phyloP scores from a whole-genome alignment of 306 rosid genomes.

The barrel medic (Medicago truncatula) region MtrunA17r5.0-ANR NC_053043.1:37077501-37078000 shows the following conservation, averaged over 20 bases:
- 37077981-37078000: not conserved
- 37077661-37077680: slow-evolving; percentile 88
- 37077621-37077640: slow-evolving; percentile 57
- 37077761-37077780: not conserved
- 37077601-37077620: slow-evolving; percentile 64
- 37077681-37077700: slow-evolving; percentile 79
- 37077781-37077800: not conserved
- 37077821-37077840: not conserved
- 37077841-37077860: not conserved
- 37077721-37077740: slow-evolving; percentile 9
- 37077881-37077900: not conserved
- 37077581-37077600: slow-evolving; percentile 58
- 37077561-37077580: slow-evolving; percentile 67
- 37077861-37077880: not conserved
- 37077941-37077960: not conserved
- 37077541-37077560: slow-evolving; percentile 63
- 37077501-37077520: slow-evolving; percentile 2
- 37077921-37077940: not conserved
- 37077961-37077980: not conserved
- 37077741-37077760: not conserved
- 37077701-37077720: slow-evolving; percentile 65
- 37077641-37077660: slow-evolving; percentile 82
- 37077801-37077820: not conserved
- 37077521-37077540: slow-evolving; percentile 24
- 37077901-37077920: not conserved